These are phyloP conservation scores for Kwoniella pini DNA, from an alignment of 768 basidiomycete species.

Conservation along the genomic window DNA sequence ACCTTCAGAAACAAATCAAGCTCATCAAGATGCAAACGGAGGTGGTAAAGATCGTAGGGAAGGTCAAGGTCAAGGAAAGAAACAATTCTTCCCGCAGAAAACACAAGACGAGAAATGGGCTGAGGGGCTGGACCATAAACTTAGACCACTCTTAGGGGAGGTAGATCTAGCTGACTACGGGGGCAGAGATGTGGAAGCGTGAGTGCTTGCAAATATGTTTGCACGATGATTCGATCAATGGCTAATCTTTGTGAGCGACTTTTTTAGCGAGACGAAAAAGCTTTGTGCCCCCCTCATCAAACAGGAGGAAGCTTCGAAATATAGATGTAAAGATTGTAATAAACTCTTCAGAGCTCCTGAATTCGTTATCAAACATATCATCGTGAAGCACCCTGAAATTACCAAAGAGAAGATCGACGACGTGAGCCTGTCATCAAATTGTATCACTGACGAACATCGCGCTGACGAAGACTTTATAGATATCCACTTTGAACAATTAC, in stretches of 20 bases:
- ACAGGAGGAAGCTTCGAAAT: constrained; percentile 96
- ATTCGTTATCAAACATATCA: constrained; percentile 96
- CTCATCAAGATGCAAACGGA: background rate
- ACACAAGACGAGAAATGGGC: constrained; percentile 79
- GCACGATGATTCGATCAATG: background rate
- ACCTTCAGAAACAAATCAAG: background rate
- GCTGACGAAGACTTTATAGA: constrained; percentile 57
- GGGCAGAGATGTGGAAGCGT: constrained; percentile 89
- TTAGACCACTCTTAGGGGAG: constrained; percentile 74
- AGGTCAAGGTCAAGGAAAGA: constrained; percentile 13
- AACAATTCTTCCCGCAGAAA: constrained; percentile 27
- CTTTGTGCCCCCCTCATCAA: constrained; percentile 78
- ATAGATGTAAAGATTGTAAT: constrained; percentile 87
- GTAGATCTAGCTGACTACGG: constrained; percentile 86
- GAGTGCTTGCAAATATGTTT: constrained; percentile 46
- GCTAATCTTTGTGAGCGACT: background rate
- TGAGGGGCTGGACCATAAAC: constrained; percentile 82
- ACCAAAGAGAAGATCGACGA: constrained; percentile 75
- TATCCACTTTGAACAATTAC: constrained; percentile 92
- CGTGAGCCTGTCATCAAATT: constrained; percentile 58
- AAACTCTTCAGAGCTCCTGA: constrained; percentile 97
- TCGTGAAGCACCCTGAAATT: constrained; percentile 87
- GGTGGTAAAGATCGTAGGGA: background rate
- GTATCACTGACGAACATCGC: constrained; percentile 4
- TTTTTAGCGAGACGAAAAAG: constrained; percentile 76